A percentile compares a stretch with the other conserved stretches of the same genome.
Evolutionary conservation across 441 rosid species (phyloP).

Genomic region (Geranium incanum): DNA sequence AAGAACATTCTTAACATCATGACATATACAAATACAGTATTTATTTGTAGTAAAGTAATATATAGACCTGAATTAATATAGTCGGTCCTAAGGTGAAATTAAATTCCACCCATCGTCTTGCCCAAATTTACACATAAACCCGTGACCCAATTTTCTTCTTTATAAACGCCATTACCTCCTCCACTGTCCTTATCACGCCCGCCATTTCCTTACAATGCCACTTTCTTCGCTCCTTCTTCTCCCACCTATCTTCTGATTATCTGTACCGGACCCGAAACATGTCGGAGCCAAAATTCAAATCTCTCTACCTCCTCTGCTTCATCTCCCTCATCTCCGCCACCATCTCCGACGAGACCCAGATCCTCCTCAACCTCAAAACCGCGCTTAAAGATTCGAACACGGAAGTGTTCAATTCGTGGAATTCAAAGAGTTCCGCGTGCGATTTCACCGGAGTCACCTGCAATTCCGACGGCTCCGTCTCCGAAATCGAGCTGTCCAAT

Average conservation of each 20-base stretch:
- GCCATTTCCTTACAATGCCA: background rate
- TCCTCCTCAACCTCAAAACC: constrained; percentile 41
- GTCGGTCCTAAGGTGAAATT: too few species aligned
- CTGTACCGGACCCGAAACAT: constrained; percentile 2
- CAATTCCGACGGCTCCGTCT: constrained; percentile 33
- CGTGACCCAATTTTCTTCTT: too few species aligned
- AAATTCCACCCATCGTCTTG: too few species aligned
- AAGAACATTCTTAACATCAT: too few species aligned
- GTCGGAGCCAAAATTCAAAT: constrained; percentile 2
- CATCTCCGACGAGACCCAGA: constrained; percentile 50
- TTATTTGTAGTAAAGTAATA: too few species aligned
- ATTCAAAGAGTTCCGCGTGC: constrained; percentile 26
- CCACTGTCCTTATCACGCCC: background rate
- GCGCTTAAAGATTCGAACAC: constrained; percentile 30
- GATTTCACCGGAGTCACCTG: constrained; percentile 64
- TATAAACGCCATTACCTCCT: too few species aligned
- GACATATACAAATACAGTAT: too few species aligned
- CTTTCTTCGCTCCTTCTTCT: background rate
- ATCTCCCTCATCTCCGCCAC: constrained; percentile 20
- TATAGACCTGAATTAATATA: too few species aligned
- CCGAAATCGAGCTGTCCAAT: constrained; percentile 59
- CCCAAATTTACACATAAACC: too few species aligned
- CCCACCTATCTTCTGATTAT: background rate
- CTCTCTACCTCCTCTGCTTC: constrained; percentile 32
- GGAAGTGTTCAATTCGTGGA: constrained; percentile 50